A percentile compares a stretch with the other conserved stretches of the same genome.
phyloP scores from a whole-genome alignment of 2,329 filamentous ascomycete genomes.

The Tothia fuscella region DNA sequence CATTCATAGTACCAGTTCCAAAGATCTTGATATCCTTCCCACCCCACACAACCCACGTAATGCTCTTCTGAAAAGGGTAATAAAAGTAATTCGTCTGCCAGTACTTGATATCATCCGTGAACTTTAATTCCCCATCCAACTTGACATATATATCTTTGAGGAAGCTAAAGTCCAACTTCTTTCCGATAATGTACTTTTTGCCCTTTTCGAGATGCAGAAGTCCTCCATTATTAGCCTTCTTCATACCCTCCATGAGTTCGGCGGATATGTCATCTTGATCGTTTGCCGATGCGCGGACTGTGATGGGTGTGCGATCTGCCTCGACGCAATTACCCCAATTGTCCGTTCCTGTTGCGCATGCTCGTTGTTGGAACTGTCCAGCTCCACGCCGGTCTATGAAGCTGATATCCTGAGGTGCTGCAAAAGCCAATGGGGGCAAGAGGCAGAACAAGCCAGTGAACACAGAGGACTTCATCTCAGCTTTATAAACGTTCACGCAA shows the following conservation, averaged over 20 bases:
- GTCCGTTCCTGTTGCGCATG: constrained; percentile 8
- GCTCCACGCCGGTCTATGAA: too few species aligned
- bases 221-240: constrained; percentile 47
- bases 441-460: too few species aligned
- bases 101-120: constrained; percentile 35
- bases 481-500: too few species aligned
- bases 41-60: constrained; percentile 54
- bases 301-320: constrained; percentile 14
- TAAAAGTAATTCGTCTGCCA: constrained; percentile 41
- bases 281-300: constrained; percentile 40
- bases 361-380: neutral
- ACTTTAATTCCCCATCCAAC: constrained; percentile 45
- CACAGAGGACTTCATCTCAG: too few species aligned
- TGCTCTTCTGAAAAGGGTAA: constrained; percentile 40
- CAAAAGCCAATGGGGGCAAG: too few species aligned
- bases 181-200: constrained; percentile 46
- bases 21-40: constrained; percentile 49
- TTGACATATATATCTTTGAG: constrained; percentile 45
- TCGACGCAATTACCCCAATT: constrained; percentile 4
- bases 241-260: constrained; percentile 42
- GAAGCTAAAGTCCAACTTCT: constrained; percentile 46
- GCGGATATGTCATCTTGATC: constrained; percentile 45
- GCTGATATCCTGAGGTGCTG: too few species aligned
- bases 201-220: constrained; percentile 42
- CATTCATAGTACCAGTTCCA: constrained; percentile 44